These are phyloP conservation scores for Adansonia gregorii DNA, from an alignment of 441 rosid genomes.

Conservation along the genomic window DNA sequence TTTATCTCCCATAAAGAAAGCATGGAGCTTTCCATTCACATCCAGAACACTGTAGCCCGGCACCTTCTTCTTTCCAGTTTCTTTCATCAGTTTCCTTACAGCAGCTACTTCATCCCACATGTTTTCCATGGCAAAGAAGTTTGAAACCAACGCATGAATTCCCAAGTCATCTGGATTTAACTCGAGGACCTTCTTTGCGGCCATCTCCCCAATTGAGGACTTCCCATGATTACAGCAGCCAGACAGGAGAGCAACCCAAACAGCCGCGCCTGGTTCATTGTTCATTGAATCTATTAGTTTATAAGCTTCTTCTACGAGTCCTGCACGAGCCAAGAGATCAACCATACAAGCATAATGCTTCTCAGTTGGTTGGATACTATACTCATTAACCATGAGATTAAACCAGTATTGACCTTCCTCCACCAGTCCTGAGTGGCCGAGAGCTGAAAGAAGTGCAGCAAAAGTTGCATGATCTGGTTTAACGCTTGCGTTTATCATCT, in stretches of 20 bases:
- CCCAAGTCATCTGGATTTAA: constrained; percentile 49
- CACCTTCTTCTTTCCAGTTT: constrained; percentile 42
- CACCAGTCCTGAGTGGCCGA: constrained; percentile 51
- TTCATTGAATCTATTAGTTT: constrained; percentile 41
- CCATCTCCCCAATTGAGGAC: constrained; percentile 45
- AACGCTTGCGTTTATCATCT: constrained; percentile 42
- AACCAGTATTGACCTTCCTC: constrained; percentile 56
- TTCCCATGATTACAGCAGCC: constrained; percentile 42
- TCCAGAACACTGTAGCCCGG: constrained; percentile 62
- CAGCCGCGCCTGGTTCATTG: constrained; percentile 36
- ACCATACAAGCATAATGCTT: constrained; percentile 54
- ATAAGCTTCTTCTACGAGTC: constrained; percentile 49
- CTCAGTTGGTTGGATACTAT: constrained; percentile 45
- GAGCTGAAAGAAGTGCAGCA: constrained; percentile 54
- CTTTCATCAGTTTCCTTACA: constrained; percentile 55
- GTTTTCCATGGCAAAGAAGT: constrained; percentile 47
- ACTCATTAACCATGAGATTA: constrained; percentile 40
- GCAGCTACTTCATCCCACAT: constrained; percentile 54
- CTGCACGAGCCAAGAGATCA: constrained; percentile 58
- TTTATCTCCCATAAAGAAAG: constrained; percentile 66
- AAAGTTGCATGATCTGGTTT: constrained; percentile 59
- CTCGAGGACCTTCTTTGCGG: constrained; percentile 49
- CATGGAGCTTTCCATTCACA: constrained; percentile 56
- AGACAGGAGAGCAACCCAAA: constrained; percentile 62
- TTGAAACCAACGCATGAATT: constrained; percentile 47